These are phyloP conservation scores for Zygoascus ofunaensis DNA, from an alignment of 805 yeast genomes.

Conservation along the genomic window DNA sequence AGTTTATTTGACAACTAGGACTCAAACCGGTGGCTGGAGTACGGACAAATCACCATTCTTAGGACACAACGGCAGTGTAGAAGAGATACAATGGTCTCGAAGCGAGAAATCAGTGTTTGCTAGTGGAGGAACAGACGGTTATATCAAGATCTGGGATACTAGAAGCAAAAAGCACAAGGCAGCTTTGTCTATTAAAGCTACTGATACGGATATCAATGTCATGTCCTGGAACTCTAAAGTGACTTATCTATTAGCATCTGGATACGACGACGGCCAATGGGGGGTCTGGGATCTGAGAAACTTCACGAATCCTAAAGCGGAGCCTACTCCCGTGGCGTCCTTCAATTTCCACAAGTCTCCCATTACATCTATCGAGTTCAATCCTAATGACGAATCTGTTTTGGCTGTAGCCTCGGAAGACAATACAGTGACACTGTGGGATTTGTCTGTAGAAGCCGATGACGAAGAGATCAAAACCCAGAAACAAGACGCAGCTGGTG, in stretches of 20 bases:
- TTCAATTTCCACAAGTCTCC: constrained; percentile 93
- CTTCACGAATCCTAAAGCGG: constrained; percentile 39
- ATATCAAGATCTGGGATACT: constrained; percentile 92
- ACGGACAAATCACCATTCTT: constrained; percentile 76
- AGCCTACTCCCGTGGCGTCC: constrained; percentile 79
- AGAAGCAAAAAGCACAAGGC: constrained; percentile 88
- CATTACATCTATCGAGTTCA: constrained; percentile 86
- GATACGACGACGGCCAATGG: constrained; percentile 97
- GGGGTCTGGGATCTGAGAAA: constrained; percentile 96
- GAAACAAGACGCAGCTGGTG: constrained; percentile 58
- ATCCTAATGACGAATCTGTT: constrained; percentile 91
- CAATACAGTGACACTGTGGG: constrained; percentile 96
- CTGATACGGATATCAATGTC: constrained; percentile 81
- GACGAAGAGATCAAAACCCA: constrained; percentile 93
- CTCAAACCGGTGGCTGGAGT: constrained; percentile 57
- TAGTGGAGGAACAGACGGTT: constrained; percentile 88
- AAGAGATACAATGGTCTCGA: constrained; percentile 94
- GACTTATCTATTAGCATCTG: constrained; percentile 81
- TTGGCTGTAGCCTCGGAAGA: constrained; percentile 95
- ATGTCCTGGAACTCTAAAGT: constrained; percentile 90
- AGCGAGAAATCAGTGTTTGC: constrained; percentile 91
- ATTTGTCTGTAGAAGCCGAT: constrained; percentile 95
- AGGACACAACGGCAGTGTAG: constrained; percentile 48
- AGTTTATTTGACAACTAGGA: constrained; percentile 67
- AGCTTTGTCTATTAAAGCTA: constrained; percentile 74